Base-by-base conservation (phyloP, 768 basidiomycete genomes). In the Pisolithus sp. region DNA sequence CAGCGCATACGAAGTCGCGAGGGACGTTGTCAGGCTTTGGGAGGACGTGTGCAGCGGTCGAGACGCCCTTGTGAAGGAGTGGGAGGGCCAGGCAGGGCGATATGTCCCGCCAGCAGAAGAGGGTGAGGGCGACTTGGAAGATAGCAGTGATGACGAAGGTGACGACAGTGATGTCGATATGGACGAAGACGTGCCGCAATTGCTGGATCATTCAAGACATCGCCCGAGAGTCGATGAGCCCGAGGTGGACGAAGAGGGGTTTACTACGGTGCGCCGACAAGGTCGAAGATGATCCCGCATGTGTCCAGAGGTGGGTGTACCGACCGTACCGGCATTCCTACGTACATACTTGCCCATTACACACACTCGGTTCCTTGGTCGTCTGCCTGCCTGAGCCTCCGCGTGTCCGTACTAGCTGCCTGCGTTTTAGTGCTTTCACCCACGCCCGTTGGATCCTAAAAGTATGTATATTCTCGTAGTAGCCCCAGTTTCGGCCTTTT, bases 161-260 rank as follows among this genome's bases (percentile, higher is more conserved):
- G 62, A 58, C 36, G 66, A 59, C 3, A 61, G 61, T 15, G 72
- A 68, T 2, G 72, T 68, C 24, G 69, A 68, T 36, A 76, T 73
- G 6, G 76, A 74, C 24, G 76, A 79, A 5, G 78, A 74, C 38
- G 77, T 68, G 1, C 89, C 87, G 3, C 74, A 75, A 57, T 65
- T 90, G 21, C 57, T 86, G 18, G 73, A 78, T 51, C 68, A 57
- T 39, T 54, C 64, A 3, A 73, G 71, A 49, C 28, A 39, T 43
- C 61, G 28, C 26, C 54, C 52, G 7, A 73, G 68, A 48, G 69
- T 26, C 26, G 26, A 74, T 10, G 84, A 86, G 60, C 85, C 87
- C 0, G 79, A 89, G 47, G 76, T 94, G 0, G 94, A 97, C 60
- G 89, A 93, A 54, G 93, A 98, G 53, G 94, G 94, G 1, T 98